A percentile compares a stretch with the other conserved stretches of the same genome.
Conservation (phyloP, 768 basidiomycete species). For the Russula griseocarnosa region DNA sequence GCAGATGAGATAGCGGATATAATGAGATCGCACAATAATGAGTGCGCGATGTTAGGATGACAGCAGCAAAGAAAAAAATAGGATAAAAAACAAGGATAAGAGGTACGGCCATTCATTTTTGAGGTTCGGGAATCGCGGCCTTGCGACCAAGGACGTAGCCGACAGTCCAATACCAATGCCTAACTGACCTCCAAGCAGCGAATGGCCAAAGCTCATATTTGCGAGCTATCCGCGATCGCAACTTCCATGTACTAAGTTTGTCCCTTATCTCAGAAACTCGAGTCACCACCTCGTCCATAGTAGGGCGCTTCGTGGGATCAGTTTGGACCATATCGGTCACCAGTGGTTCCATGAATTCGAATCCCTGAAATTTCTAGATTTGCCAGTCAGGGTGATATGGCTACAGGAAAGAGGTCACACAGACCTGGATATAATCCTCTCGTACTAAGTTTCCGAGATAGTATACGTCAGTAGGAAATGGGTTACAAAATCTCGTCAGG, state of each 20-base stretch:
- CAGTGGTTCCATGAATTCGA: constrained; percentile 13
- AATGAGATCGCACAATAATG: background rate
- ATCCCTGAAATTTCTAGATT: background rate
- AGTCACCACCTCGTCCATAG: constrained; percentile 34
- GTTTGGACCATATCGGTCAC: constrained; percentile 38
- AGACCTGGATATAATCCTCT: constrained; percentile 18
- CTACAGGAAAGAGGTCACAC: background rate
- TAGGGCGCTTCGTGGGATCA: constrained; percentile 37
- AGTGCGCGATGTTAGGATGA: background rate
- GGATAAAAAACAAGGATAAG: too few species aligned
- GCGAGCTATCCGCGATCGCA: background rate
- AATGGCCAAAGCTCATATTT: constrained; percentile 1
- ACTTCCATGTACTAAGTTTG: constrained; percentile 2
- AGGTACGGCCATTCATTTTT: background rate
- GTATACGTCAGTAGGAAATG: constrained; percentile 32
- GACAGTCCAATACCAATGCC: background rate
- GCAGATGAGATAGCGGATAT: background rate
- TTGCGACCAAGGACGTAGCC: constrained; percentile 3
- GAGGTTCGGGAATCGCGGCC: background rate
- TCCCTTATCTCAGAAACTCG: background rate
- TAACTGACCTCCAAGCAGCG: background rate
- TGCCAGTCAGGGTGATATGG: background rate
- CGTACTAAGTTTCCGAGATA: constrained; percentile 31
- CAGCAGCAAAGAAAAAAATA: background rate
- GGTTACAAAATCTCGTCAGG: constrained; percentile 9